Evolutionary conservation across 305 asterid species (phyloP).

Genomic region (Lippia alba): DNA sequence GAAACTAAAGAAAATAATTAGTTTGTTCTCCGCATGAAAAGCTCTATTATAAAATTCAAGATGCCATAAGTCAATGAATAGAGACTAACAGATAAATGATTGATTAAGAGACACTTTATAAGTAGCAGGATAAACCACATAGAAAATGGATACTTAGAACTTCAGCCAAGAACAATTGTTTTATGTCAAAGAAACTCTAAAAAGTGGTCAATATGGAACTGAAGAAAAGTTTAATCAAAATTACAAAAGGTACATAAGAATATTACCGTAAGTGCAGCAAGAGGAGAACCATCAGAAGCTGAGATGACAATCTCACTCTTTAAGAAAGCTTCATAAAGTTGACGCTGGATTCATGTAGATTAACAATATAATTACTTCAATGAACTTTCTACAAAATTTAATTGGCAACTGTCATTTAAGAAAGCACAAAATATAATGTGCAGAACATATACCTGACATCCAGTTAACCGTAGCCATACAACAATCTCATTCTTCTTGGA

Average conservation of each 20-base stretch:
- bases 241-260: slow-evolving; percentile 2
- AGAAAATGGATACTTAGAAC: slow-evolving; percentile 11
- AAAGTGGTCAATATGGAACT: slow-evolving; percentile 12
- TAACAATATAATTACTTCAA: slow-evolving; percentile 23
- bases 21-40: too few species aligned
- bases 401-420: slow-evolving; percentile 4
- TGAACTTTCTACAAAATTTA: slow-evolving; percentile 19
- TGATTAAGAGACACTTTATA: slow-evolving; percentile 1
- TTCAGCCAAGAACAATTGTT: slow-evolving; percentile 21
- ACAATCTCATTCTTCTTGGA: slow-evolving; percentile 93
- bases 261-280: slow-evolving; percentile 96
- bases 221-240: slow-evolving; percentile 6
- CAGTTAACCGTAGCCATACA: slow-evolving; percentile 88
- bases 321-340: slow-evolving; percentile 88
- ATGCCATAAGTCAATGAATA: not conserved
- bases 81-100: slow-evolving; percentile 20
- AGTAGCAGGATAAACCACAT: slow-evolving; percentile 24
- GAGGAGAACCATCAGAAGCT: slow-evolving; percentile 91
- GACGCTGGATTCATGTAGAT: slow-evolving; percentile 64
- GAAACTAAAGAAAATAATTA: too few species aligned
- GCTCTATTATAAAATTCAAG: too few species aligned
- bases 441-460: slow-evolving; percentile 70
- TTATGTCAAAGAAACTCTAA: slow-evolving; percentile 18
- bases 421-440: slow-evolving; percentile 14
- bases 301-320: slow-evolving; percentile 94